Evolutionary conservation across 2,329 filamentous ascomycete genomes (phyloP).

Genomic region (Chaetomium sp.): DNA sequence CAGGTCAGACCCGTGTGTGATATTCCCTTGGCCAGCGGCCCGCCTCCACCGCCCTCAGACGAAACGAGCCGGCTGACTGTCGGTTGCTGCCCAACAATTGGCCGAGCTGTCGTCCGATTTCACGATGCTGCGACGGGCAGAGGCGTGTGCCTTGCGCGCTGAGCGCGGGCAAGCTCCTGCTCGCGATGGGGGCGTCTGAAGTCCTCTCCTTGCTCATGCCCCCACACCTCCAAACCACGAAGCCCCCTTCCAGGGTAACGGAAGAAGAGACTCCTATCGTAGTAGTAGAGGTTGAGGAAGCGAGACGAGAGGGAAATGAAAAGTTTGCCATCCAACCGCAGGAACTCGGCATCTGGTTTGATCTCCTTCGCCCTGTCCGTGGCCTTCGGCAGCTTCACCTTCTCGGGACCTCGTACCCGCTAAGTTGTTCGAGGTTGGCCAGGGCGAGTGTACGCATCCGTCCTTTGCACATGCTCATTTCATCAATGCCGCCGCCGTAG

Average conservation of each 20-base stretch:
- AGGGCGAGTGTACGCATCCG: too few species aligned
- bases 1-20: slow-evolving; percentile 17
- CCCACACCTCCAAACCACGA: not conserved
- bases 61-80: not conserved
- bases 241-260: not conserved
- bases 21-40: slow-evolving; percentile 12
- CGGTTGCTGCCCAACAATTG: slow-evolving; percentile 7
- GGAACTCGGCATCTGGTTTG: slow-evolving; percentile 11
- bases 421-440: too few species aligned
- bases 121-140: slow-evolving; percentile 1
- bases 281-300: not conserved
- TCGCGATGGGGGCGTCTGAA: not conserved
- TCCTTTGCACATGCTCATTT: slow-evolving; percentile 10
- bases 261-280: not conserved
- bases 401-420: too few species aligned
- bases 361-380: slow-evolving; percentile 19
- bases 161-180: not conserved
- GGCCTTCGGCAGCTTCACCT: slow-evolving; percentile 2
- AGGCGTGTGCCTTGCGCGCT: not conserved
- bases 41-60: slow-evolving; percentile 20
- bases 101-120: slow-evolving; percentile 1
- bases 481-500: not conserved
- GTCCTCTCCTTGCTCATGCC: slow-evolving; percentile 1
- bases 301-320: too few species aligned
- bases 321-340: not conserved